A percentile compares a stretch with the other conserved stretches of the same genome.
phyloP scores from a whole-genome alignment of 768 basidiomycete genomes.

The Boletus pseudo-olivaceus region DNA sequence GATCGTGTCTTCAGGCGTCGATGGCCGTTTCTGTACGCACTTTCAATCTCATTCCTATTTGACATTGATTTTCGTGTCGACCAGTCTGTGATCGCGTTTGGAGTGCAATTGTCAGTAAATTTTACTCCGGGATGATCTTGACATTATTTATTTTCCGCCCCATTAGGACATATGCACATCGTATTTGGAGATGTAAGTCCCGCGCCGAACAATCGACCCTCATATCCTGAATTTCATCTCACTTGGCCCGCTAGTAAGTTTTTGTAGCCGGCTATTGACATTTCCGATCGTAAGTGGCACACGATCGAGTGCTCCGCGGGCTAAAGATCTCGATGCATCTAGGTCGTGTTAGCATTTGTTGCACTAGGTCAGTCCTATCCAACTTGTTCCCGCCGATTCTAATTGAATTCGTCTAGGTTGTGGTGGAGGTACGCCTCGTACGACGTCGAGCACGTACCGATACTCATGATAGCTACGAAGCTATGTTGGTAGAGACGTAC shows the following conservation, averaged over 20 bases:
- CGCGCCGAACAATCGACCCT: not conserved
- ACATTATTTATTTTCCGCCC: slow-evolving; percentile 1
- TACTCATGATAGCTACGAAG: slow-evolving; percentile 15
- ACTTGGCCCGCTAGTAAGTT: slow-evolving; percentile 27
- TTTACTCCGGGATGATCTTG: not conserved
- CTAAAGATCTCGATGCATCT: not conserved
- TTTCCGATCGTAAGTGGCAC: slow-evolving; percentile 29
- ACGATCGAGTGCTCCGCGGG: not conserved
- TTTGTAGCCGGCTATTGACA: slow-evolving; percentile 29
- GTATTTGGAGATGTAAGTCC: slow-evolving; percentile 35
- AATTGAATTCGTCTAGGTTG: slow-evolving; percentile 17
- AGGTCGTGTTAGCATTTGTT: slow-evolving; percentile 29
- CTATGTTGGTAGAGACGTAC: slow-evolving; percentile 34
- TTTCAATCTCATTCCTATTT: not conserved
- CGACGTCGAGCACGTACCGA: not conserved
- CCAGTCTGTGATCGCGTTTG: slow-evolving; percentile 34
- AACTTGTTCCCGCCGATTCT: not conserved
- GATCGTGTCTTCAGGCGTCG: slow-evolving; percentile 25
- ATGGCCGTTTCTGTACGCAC: slow-evolving; percentile 33
- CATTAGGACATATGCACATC: slow-evolving; percentile 35
- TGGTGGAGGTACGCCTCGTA: slow-evolving; percentile 24
- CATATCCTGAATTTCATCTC: not conserved
- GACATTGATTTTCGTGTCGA: not conserved
- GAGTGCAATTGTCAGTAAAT: slow-evolving; percentile 32
- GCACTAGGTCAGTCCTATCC: slow-evolving; percentile 22